These are phyloP conservation scores for Plantago elongata DNA, from an alignment of 257 asterid genomes.

Conservation along the genomic window DNA sequence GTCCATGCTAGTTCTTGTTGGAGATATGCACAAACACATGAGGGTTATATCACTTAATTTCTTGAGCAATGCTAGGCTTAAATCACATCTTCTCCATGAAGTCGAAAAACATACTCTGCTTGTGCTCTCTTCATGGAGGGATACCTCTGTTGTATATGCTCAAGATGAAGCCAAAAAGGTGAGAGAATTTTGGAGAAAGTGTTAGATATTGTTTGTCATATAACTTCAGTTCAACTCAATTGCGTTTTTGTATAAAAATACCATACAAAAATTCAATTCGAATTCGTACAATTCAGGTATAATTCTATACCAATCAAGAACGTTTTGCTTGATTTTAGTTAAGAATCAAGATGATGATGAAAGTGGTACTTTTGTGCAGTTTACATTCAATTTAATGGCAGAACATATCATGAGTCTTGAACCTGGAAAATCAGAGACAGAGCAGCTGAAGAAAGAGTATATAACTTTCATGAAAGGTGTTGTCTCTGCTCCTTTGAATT, in stretches of 20 bases:
- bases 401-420: conserved; percentile 85
- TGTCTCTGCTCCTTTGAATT: conserved; percentile 82
- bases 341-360: background rate
- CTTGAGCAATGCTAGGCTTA: conserved; percentile 67
- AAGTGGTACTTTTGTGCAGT: conserved; percentile 31
- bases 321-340: background rate
- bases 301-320: too few relatives aligned
- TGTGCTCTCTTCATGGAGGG: conserved; percentile 61
- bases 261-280: too few relatives aligned
- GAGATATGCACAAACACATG: conserved; percentile 94
- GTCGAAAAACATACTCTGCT: conserved; percentile 74
- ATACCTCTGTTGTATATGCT: conserved; percentile 49
- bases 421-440: conserved; percentile 74
- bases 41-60: conserved; percentile 75
- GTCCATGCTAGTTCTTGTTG: conserved; percentile 91
- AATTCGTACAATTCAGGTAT: too few relatives aligned
- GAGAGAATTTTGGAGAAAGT: background rate
- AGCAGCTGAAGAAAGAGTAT: conserved; percentile 69
- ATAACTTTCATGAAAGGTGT: conserved; percentile 96
- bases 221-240: too few relatives aligned
- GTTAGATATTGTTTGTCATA: too few relatives aligned
- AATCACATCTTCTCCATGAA: conserved; percentile 57
- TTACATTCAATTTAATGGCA: conserved; percentile 89
- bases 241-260: too few relatives aligned
- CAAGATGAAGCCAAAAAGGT: conserved; percentile 97